phyloP scores from a whole-genome alignment of 805 yeast genomes.

The Saturnispora saitoi region DNA sequence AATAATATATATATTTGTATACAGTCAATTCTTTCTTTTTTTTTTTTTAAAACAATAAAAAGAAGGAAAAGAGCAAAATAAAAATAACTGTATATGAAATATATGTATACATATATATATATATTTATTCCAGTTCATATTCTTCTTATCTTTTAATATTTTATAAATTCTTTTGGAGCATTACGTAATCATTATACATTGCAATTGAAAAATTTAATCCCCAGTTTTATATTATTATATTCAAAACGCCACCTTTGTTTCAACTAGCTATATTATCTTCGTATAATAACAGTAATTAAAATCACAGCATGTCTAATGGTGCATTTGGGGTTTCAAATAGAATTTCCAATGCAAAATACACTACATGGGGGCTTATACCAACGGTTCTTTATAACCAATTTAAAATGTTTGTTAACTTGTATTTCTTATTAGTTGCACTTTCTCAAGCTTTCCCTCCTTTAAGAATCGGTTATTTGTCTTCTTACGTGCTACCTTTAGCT shows the following conservation, averaged over 20 bases:
- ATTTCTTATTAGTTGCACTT: constrained; percentile 85
- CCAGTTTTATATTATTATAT: neutral
- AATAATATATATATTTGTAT: too few species aligned
- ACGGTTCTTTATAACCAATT: constrained; percentile 88
- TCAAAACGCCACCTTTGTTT: neutral
- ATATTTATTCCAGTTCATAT: too few species aligned
- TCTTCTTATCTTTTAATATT: too few species aligned
- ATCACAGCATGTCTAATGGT: neutral
- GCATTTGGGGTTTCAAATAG: constrained; percentile 39
- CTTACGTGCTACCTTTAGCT: constrained; percentile 89
- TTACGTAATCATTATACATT: too few species aligned
- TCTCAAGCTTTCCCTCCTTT: constrained; percentile 86
- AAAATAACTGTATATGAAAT: too few species aligned
- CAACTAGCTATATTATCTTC: neutral
- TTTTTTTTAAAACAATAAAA: too few species aligned
- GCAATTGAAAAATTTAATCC: neutral
- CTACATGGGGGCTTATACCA: constrained; percentile 81
- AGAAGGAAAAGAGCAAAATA: too few species aligned
- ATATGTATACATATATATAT: too few species aligned
- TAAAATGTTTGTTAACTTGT: constrained; percentile 90
- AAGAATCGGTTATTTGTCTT: constrained; percentile 86
- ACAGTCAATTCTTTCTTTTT: too few species aligned
- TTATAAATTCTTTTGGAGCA: too few species aligned
- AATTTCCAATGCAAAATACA: constrained; percentile 89
- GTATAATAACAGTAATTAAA: neutral